Evolutionary conservation across 2,329 filamentous ascomycete genomes (phyloP).

Genomic region (Colletotrichum lupini): DNA sequence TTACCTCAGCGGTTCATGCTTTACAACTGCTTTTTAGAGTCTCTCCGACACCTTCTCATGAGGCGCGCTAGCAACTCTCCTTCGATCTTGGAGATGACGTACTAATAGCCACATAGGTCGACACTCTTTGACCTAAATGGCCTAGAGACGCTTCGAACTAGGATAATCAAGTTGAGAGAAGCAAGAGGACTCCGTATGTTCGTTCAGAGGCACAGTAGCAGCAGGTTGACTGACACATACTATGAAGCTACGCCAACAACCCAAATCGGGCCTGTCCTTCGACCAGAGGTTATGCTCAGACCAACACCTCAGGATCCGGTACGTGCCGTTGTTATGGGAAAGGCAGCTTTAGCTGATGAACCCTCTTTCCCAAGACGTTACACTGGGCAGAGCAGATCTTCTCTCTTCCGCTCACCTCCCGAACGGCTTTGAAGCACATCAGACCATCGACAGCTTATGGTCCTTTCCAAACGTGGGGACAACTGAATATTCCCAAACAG

Average conservation of each 20-base stretch:
- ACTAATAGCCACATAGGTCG: slow-evolving; percentile 47
- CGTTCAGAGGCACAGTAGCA: not conserved
- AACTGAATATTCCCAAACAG: slow-evolving; percentile 56
- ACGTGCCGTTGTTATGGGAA: not conserved
- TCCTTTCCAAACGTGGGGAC: slow-evolving; percentile 55
- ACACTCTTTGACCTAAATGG: slow-evolving; percentile 66
- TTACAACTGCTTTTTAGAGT: slow-evolving; percentile 65
- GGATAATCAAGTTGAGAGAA: slow-evolving; percentile 63
- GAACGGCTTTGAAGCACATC: slow-evolving; percentile 58
- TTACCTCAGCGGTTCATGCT: slow-evolving; percentile 65
- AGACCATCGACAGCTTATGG: slow-evolving; percentile 55
- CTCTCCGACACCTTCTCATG: slow-evolving; percentile 61
- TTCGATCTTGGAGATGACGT: not conserved
- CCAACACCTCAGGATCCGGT: slow-evolving; percentile 40
- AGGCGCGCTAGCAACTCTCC: slow-evolving; percentile 50
- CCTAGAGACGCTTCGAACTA: slow-evolving; percentile 60
- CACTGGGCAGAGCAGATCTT: slow-evolving; percentile 74
- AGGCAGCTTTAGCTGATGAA: not conserved
- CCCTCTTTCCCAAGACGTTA: slow-evolving; percentile 50
- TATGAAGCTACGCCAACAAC: slow-evolving; percentile 48
- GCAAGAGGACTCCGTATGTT: slow-evolving; percentile 63
- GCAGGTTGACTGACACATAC: not conserved
- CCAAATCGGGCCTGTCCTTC: slow-evolving; percentile 47
- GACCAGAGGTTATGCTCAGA: slow-evolving; percentile 44
- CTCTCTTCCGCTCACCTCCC: slow-evolving; percentile 61